Percentiles rank a stretch among this genome's conserved stretches.
Conservation (phyloP, 2,329 filamentous ascomycete genomes). For the Xylaria multiplex region DNA sequence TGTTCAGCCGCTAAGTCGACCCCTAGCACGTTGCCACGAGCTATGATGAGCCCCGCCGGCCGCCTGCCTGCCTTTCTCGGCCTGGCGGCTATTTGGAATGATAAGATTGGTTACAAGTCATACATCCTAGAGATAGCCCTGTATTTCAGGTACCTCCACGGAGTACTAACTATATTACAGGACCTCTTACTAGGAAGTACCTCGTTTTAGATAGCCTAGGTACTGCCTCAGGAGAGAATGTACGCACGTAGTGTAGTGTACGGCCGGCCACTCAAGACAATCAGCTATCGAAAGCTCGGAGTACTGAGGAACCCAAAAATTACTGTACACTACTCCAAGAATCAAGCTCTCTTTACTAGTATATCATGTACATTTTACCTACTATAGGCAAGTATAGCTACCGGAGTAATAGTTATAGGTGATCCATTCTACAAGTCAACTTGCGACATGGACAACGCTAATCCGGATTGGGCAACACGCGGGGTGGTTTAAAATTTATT, state of each 20-base stretch:
- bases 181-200: too few species aligned
- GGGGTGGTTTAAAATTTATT: conserved; percentile 22
- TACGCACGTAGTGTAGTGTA: too few species aligned
- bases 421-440: neutral
- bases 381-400: neutral
- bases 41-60: conserved; percentile 21
- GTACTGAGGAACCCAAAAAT: neutral
- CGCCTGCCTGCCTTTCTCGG: conserved; percentile 22
- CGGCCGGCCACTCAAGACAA: too few species aligned
- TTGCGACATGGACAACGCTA: conserved; percentile 4
- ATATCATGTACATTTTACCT: neutral
- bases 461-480: conserved; percentile 29
- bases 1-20: conserved; percentile 28
- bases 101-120: conserved; percentile 13
- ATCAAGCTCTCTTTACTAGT: too few species aligned
- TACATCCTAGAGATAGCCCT: neutral
- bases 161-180: too few species aligned
- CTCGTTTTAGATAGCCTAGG: too few species aligned
- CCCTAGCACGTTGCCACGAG: conserved; percentile 36
- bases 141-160: neutral
- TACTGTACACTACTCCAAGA: too few species aligned
- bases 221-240: too few species aligned
- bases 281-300: too few species aligned
- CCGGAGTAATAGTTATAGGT: neutral
- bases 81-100: conserved; percentile 20